Percentiles rank a stretch among this genome's conserved stretches.
Evolutionary conservation across 2,329 filamentous ascomycete species (phyloP).

Genomic region (Escovopsis weberi): DNA sequence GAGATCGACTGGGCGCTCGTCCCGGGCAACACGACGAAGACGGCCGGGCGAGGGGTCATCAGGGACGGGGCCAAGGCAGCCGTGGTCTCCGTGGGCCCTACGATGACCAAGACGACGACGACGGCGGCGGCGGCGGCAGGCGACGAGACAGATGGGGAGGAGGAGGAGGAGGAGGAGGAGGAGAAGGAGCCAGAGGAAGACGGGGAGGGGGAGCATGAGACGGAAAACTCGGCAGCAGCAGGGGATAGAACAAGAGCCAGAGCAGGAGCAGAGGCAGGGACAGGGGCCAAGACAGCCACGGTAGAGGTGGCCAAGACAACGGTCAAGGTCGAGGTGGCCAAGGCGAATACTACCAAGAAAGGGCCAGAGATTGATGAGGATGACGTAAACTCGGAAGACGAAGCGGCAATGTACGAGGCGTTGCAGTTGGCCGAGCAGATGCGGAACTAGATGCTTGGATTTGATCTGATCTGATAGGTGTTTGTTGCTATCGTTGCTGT

Average conservation of each 20-base stretch:
- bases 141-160: constrained; percentile 14
- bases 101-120: too few species aligned
- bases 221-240: not conserved
- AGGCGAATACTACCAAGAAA: constrained; percentile 5
- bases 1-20: constrained; percentile 71
- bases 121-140: constrained; percentile 14
- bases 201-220: constrained; percentile 2
- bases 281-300: too few species aligned
- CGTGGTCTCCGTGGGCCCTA: too few species aligned
- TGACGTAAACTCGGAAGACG: constrained; percentile 21
- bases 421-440: constrained; percentile 17
- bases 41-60: constrained; percentile 5
- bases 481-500: too few species aligned
- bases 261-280: too few species aligned
- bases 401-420: constrained; percentile 23
- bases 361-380: constrained; percentile 11
- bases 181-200: constrained; percentile 6
- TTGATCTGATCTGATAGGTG: too few species aligned
- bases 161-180: constrained; percentile 8
- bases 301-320: constrained; percentile 3
- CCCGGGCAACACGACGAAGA: constrained; percentile 21
- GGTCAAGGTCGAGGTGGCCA: constrained; percentile 1
- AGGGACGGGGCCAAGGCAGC: constrained; percentile 12
- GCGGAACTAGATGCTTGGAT: too few species aligned
- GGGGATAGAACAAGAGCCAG: not conserved